Percentiles rank a stretch among this genome's conserved stretches.
phyloP scores from a whole-genome alignment of 1,139 yeast species.

The Tardiomyces blankii region DNA sequence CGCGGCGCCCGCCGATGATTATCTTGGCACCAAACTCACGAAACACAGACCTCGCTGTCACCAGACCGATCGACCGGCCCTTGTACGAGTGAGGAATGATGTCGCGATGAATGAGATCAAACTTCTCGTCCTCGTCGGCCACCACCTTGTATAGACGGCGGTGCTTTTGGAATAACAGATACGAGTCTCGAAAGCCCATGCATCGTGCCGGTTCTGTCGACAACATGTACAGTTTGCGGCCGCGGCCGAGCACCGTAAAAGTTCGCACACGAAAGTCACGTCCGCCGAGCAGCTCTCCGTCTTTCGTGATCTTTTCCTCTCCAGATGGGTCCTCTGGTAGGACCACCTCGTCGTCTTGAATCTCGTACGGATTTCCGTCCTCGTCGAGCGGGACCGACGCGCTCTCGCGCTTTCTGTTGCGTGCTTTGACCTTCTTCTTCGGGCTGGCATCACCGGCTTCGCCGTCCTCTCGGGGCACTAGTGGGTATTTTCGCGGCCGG shows the following conservation, averaged over 20 bases:
- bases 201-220: conserved; percentile 94
- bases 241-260: conserved; percentile 66
- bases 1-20: conserved; percentile 67
- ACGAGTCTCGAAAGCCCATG: conserved; percentile 91
- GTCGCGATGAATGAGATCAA: conserved; percentile 70
- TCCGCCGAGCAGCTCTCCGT: conserved; percentile 66
- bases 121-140: conserved; percentile 67
- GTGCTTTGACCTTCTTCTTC: not conserved
- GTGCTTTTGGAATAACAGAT: conserved; percentile 81
- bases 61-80: conserved; percentile 81
- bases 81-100: conserved; percentile 84
- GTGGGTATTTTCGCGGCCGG: not conserved
- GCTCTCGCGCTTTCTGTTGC: not conserved
- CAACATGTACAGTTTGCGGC: conserved; percentile 69
- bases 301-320: conserved; percentile 53
- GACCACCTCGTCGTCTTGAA: conserved; percentile 69
- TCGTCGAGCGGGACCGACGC: conserved; percentile 10
- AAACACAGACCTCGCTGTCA: conserved; percentile 81
- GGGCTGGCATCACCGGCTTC: not conserved
- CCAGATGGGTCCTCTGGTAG: conserved; percentile 80
- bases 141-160: conserved; percentile 59
- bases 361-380: conserved; percentile 30
- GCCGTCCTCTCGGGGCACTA: not conserved
- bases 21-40: conserved; percentile 89
- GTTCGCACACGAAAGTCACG: conserved; percentile 72